Conservation (phyloP, 805 yeast genomes). For the Diddensiella caesifluorescens region DNA sequence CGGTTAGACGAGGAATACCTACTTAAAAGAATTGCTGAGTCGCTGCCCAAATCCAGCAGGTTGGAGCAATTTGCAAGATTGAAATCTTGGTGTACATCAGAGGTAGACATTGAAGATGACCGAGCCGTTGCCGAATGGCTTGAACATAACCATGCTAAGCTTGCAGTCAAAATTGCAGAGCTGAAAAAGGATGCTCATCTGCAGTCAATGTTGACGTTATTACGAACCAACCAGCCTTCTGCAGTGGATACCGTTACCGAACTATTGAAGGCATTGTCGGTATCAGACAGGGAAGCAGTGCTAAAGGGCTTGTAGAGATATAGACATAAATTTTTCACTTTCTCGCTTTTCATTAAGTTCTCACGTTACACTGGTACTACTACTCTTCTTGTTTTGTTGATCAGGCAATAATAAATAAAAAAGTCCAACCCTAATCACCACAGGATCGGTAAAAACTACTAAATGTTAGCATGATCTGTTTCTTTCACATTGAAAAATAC, state of each 20-base stretch:
- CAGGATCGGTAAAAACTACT: constrained; percentile 18
- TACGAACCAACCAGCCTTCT: constrained; percentile 15
- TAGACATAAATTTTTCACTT: neutral
- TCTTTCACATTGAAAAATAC: neutral
- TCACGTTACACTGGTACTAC: neutral
- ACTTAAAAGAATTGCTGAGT: constrained; percentile 64
- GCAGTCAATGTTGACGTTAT: constrained; percentile 19
- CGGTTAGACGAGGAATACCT: constrained; percentile 90
- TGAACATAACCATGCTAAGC: constrained; percentile 64
- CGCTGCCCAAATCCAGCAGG: constrained; percentile 54
- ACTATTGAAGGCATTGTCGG: constrained; percentile 30
- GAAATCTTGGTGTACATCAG: constrained; percentile 77
- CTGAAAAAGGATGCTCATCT: constrained; percentile 24
- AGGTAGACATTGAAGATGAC: constrained; percentile 67
- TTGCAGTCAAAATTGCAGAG: constrained; percentile 37
- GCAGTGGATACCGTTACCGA: constrained; percentile 26
- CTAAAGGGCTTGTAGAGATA: constrained; percentile 19
- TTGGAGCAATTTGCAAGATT: constrained; percentile 82
- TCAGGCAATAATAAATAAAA: no score
- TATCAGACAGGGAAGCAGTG: constrained; percentile 32
- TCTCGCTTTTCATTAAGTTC: neutral
- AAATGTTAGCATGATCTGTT: neutral
- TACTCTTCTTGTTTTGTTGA: neutral
- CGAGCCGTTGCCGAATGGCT: constrained; percentile 77
- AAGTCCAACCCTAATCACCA: no score